Percentiles rank a stretch among this genome's conserved stretches.
Evolutionary conservation across 306 rosid genomes (phyloP).

Genomic region (Rosa chinensis): DNA sequence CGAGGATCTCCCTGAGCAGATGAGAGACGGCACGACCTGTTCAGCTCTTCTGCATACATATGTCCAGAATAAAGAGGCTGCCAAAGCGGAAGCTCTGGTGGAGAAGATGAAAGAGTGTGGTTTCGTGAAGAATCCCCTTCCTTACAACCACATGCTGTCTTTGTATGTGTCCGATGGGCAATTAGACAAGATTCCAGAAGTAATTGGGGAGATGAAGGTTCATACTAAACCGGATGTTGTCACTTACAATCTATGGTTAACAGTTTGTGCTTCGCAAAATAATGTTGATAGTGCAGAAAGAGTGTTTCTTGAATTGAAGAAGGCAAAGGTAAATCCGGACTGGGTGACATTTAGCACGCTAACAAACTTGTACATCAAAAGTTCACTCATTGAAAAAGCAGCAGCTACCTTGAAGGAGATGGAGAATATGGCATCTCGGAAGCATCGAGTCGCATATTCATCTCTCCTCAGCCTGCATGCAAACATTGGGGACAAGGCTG

Average conservation of each 20-base stretch:
- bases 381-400: constrained; percentile 56
- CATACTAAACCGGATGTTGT: constrained; percentile 62
- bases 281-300: constrained; percentile 75
- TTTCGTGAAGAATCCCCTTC: constrained; percentile 56
- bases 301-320: constrained; percentile 65
- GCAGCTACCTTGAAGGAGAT: constrained; percentile 71
- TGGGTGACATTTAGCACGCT: constrained; percentile 80
- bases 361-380: constrained; percentile 70
- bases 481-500: constrained; percentile 73
- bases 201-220: constrained; percentile 58
- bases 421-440: constrained; percentile 57
- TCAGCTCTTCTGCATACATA: constrained; percentile 79
- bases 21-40: constrained; percentile 49
- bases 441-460: constrained; percentile 58
- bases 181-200: constrained; percentile 56
- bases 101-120: constrained; percentile 74
- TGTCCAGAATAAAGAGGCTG: constrained; percentile 55
- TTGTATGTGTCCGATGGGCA: constrained; percentile 66
- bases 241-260: constrained; percentile 72
- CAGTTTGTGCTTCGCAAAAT: constrained; percentile 55
- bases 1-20: constrained; percentile 71
- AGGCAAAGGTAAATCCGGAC: constrained; percentile 61
- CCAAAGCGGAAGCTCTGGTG: constrained; percentile 83
- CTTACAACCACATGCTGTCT: constrained; percentile 82
- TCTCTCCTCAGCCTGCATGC: constrained; percentile 84